A percentile compares a stretch with the other conserved stretches of the same genome.
Evolutionary conservation across 1,139 yeast genomes (phyloP).

Genomic region (Suhomyces taliae): DNA sequence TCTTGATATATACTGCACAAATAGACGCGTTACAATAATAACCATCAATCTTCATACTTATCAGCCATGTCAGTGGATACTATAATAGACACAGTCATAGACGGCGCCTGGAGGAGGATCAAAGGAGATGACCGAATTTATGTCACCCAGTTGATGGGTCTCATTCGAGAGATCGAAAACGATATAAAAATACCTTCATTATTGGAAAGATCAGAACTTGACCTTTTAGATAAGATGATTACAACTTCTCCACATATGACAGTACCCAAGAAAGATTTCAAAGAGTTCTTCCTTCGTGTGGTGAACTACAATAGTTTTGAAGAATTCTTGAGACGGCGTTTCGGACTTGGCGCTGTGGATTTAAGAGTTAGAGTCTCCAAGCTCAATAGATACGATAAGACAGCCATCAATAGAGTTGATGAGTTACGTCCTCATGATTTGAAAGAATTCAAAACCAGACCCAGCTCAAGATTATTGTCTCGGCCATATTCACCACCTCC

Average conservation of each 20-base stretch:
- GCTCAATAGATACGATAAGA: not conserved
- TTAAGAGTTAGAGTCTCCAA: slow-evolving; percentile 4
- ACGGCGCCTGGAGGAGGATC: slow-evolving; percentile 30
- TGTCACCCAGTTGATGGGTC: slow-evolving; percentile 26
- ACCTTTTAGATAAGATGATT: slow-evolving; percentile 27
- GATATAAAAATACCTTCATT: slow-evolving; percentile 22
- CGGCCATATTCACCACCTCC: slow-evolving; percentile 13
- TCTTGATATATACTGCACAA: not conserved
- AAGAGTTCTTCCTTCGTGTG: slow-evolving; percentile 30
- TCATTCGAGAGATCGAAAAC: slow-evolving; percentile 30
- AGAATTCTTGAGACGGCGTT: slow-evolving; percentile 26
- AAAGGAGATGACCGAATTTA: slow-evolving; percentile 22
- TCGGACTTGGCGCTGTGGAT: slow-evolving; percentile 19
- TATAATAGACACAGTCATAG: slow-evolving; percentile 18
- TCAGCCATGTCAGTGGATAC: slow-evolving; percentile 2
- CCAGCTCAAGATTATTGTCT: slow-evolving; percentile 6
- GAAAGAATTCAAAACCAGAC: not conserved
- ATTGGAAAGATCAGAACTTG: slow-evolving; percentile 27
- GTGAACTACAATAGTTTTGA: slow-evolving; percentile 25
- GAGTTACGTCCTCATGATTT: too few relatives aligned
- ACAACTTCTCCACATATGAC: slow-evolving; percentile 28
- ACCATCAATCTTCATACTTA: not conserved
- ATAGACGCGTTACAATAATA: slow-evolving; percentile 1
- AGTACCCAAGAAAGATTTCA: slow-evolving; percentile 28
- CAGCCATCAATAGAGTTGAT: too few relatives aligned